Evolutionary conservation across 2,329 filamentous ascomycete genomes (phyloP), one percentile per base, ranked within the genome.

Genomic region (Aquanectria penicillioides): DNA sequence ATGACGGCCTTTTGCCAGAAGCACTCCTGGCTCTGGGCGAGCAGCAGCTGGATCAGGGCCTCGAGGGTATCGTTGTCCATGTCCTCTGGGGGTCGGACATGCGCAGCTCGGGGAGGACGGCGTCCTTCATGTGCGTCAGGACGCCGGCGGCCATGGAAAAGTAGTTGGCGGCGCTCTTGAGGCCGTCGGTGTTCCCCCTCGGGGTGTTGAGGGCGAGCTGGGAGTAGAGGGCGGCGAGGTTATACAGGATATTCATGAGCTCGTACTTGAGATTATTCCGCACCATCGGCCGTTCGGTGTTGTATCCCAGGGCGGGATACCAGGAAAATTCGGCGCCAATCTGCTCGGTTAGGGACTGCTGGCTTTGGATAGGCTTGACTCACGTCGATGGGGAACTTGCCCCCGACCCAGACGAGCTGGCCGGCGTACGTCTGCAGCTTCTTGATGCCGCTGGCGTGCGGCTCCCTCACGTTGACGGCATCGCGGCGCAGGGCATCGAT

Each of bases 1-100:
- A 96, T 94, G 57, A 97, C 94, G 1, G 95, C 94, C 74, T 97
- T 98, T 68, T 95, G 91, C 95, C 95, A 99, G 76, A 95, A 98
- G 73, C 94, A 98, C 78, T 99, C 95, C 73, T 99, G 95, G 23
- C 91, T 94, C 74, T 99, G 93, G 1, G 94, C 94, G 9, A 99
- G 83, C 74, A 97, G 87, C 25, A 99, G 83, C 73, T 94, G 87
- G 67, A 91, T 86, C 40, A 98, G 78, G 49, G 92, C 92, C 69
- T 94, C 91, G 43, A 99, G 81, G 0, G 94, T 97, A 70, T 91
- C 86, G 47, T 87, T 84, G 69, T 99, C 95, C 93, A 99, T 97
- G 73, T 99, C 95, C 73, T 98, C 95, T 2, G 95, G 94, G 94
- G 92, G 12, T 90, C 87, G 2, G 91, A 85, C 80, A 85, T 86